Evolutionary conservation across 163 green algal species (phyloP), one percentile per base, ranked within the genome.

Genomic region (Prototheca stagnorum): DNA sequence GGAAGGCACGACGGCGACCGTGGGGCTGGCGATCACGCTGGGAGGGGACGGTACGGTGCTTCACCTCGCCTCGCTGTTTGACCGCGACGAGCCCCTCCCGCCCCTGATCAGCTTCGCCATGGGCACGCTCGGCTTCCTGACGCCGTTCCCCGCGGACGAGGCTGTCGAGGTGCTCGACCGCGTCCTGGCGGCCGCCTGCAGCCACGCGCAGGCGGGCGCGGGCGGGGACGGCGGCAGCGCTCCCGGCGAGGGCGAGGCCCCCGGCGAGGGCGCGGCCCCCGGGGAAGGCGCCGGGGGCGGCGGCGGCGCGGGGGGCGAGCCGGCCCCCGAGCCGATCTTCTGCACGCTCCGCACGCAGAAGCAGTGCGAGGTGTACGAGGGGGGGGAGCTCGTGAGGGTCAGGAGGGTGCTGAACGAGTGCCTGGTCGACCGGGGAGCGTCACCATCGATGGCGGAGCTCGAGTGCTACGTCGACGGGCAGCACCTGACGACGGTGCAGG

Each of bases 351-450:
- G 81, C 21, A 82, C 74, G 0, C 71, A 81, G 35, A 81, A 83
- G 55, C 59, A 69, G 44, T 92, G 80, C 44, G 74, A 87, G 47
- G 70, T 93, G 34, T 34, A 57, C 53, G 55, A 53, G 59, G 59
- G 45, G 51, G 52, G 8, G 9, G 26, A 21, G 25, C 9, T 70
- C 44, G 61, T 78, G 53, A 54, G 51, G 9, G 56, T 79, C 28
- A 72, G 82, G 60, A 72, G 84, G 41, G 77, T 92, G 29, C 62
- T 93, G 15, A 93, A 93, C 51, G 85, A 93, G 71, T 86, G 71
- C 57, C 61, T 80, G 8, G 54, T 86, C 2, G 78, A 88, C 51
- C 46, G 80, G 27, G 81, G 81, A 17, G 67, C 77, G 3, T 85
- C 63, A 34, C 74, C 79, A 1, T 64, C 61, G 21, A 71, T 86